Evolutionary conservation across 23 red algal species (phyloP), one percentile per base, ranked within the genome.

Genomic region (Gracilariopsis chorda): DNA sequence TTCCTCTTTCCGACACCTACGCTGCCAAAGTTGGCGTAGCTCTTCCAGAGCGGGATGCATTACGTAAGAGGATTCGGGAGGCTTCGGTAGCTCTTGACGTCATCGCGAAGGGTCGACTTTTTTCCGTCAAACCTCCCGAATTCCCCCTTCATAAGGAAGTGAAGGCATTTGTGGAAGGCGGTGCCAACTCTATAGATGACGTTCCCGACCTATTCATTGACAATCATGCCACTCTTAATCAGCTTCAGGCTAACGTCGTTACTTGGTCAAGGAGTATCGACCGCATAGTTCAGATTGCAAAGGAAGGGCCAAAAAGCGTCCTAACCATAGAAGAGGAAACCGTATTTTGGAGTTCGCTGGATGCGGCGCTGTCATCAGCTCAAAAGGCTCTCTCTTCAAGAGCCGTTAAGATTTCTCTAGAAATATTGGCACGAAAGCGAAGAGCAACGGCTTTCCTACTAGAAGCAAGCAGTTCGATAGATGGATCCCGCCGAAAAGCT

Each of bases 311-410:
- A 5, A 74, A 35, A 23, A 71, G 29, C 35, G 28, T 82, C 17
- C 51, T 91, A 63, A 56, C 88, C 51, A 75, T 75, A 4, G 88
- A 91, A 41, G 88, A 91, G 33, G 88, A 91, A 74, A 80, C 74
- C n/a, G 75, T 91, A n/a, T 91, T 91, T 48, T 91, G 88, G 88
- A 91, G 74, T 47, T 91, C 88, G 16, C 58, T 91, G 29, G 88
- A 91, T 58, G 75, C 88, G 14, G 88, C 88, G 6, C 63, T 91
- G 27, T 29, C 41, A 29, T 71, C 73, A 24, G 88, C 75, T 1
- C 75, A 82, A 19, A 60, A 60, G 1, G 32, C 48, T 25, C 17
- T 91, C 27, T 35, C 74, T 56, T 69, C 75, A 16, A 20, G 53
- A 57, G 16, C 58, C 13, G 88, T 82, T 45, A 80, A 47, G 57